These are phyloP conservation scores for Aphanomyces invadans DNA, from an alignment of 352 stramenopile genomes.

Conservation along the genomic window DNA sequence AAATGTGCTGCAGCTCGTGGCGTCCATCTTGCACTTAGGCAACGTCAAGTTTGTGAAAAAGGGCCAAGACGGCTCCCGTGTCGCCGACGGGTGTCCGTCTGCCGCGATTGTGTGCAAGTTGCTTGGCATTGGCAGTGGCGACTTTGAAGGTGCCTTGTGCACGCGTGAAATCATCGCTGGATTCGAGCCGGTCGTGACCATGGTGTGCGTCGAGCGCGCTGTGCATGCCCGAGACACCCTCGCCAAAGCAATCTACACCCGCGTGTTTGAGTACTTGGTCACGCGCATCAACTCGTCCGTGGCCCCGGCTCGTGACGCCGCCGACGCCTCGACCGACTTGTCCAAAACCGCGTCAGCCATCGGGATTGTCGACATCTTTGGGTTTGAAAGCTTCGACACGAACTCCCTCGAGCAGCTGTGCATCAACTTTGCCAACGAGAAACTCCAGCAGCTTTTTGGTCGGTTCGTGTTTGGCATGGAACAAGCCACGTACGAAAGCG, in stretches of 20 bases:
- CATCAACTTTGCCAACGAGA: constrained; percentile 91
- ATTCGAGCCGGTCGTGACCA: constrained; percentile 59
- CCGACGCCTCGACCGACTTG: too few species aligned
- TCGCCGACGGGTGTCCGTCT: constrained; percentile 21
- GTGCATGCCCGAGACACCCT: constrained; percentile 90
- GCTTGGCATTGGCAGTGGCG: constrained; percentile 40
- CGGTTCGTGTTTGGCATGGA: constrained; percentile 30
- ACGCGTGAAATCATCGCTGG: constrained; percentile 57
- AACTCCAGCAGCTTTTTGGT: constrained; percentile 70
- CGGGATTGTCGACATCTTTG: constrained; percentile 92
- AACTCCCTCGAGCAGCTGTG: constrained; percentile 93
- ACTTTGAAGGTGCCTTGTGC: constrained; percentile 64
- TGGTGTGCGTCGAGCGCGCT: constrained; percentile 80
- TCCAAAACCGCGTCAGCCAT: too few species aligned
- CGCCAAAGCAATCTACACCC: constrained; percentile 93
- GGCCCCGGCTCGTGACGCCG: constrained; percentile 1
- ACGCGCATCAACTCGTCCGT: constrained; percentile 61
- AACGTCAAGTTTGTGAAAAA: constrained; percentile 88
- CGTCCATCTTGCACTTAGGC: constrained; percentile 94
- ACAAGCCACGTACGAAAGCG: constrained; percentile 22
- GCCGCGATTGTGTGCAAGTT: constrained; percentile 36
- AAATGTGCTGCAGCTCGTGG: constrained; percentile 62
- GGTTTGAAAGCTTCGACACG: constrained; percentile 91
- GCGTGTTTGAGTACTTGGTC: constrained; percentile 96
- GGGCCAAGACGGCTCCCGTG: constrained; percentile 36